Base-by-base conservation (phyloP, 1,284 basidiomycete genomes). In the Ustanciosporium gigantosporum region DNA sequence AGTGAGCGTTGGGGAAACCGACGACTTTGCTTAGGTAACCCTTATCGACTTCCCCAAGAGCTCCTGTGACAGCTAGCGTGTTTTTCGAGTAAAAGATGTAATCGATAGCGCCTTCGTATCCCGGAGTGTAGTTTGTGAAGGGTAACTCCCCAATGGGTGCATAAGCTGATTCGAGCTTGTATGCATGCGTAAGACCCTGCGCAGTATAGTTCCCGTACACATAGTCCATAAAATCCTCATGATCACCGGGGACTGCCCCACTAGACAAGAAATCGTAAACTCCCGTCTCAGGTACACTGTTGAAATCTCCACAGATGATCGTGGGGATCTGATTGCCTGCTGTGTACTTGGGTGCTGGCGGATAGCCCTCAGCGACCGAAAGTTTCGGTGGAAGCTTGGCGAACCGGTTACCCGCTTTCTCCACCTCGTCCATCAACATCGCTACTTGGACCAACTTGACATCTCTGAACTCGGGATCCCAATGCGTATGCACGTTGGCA, bases 361-460 rank as follows among this genome's bases (percentile, higher is more conserved):
- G 74, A 53, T 74, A 77, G 4, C 75, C 76, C 38, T 78, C 73
- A 4, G 64, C 71, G 3, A 80, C 68, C 41, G 76, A 73, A 9
- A 78, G 68, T 41, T 87, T 86, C 2, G 89, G 86, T 8, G 92
- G 91, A 40, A 91, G 85, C 72, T 85, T 86, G 36, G 90, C 87
- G 77, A 97, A 97, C 60, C 84, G 85, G 46, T 86, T 84, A 4
- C 88, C 88, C 42, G 91, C 86, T 83, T 91, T 91, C 80, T 92
- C 89, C 24, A 97, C 81, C 77, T 96, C 91, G 64, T 98, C 94
- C 73, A 96, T 83, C 47, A 98, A 82, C 72, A 98, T 84, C 7
- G 91, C 94, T 8, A 85, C 85, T 78, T 99, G 95, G 2, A 98
- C 91, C 51, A 99, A 85, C 81, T 99, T 99, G 80, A 99, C 95